A percentile compares a stretch with the other conserved stretches of the same genome.
Evolutionary conservation across 371 early-diverging fungal genomes (phyloP).

Genomic region (Lichtheimia hyalospora): DNA sequence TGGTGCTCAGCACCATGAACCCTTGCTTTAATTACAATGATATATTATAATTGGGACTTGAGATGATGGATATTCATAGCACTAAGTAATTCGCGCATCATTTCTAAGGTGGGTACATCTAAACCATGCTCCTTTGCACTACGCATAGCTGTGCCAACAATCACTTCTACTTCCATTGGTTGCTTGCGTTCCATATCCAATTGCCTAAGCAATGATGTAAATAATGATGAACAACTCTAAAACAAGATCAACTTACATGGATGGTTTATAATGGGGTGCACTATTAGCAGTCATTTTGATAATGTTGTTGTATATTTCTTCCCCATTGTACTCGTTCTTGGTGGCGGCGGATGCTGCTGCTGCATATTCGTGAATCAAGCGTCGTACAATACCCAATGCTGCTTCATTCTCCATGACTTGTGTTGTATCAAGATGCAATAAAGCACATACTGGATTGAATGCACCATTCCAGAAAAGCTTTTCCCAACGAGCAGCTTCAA

Average conservation of each 20-base stretch:
- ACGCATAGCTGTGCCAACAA: conserved; percentile 56
- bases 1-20: no score
- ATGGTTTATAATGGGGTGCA: conserved; percentile 62
- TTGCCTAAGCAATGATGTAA: conserved; percentile 20
- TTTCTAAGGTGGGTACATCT: conserved; percentile 41
- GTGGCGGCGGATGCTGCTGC: conserved; percentile 40
- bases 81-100: conserved; percentile 31
- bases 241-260: conserved; percentile 40
- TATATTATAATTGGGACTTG: conserved; percentile 14
- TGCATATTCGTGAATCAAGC: conserved; percentile 66
- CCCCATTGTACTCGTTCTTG: conserved; percentile 42
- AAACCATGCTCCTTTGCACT: conserved; percentile 52
- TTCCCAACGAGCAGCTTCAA: conserved; percentile 75
- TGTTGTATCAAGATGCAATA: conserved; percentile 64
- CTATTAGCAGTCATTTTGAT: conserved; percentile 38
- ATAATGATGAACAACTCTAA: background rate
- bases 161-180: conserved; percentile 67
- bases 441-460: conserved; percentile 72
- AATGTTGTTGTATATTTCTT: conserved; percentile 38
- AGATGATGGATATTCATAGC: conserved; percentile 17
- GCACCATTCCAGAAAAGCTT: conserved; percentile 84
- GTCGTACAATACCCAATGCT: conserved; percentile 46
- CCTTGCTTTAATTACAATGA: background rate
- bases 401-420: conserved; percentile 56
- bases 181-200: conserved; percentile 58